Evolutionary conservation across 345 rosid species (phyloP).

Genomic region (Eucalyptus camaldulensis): DNA sequence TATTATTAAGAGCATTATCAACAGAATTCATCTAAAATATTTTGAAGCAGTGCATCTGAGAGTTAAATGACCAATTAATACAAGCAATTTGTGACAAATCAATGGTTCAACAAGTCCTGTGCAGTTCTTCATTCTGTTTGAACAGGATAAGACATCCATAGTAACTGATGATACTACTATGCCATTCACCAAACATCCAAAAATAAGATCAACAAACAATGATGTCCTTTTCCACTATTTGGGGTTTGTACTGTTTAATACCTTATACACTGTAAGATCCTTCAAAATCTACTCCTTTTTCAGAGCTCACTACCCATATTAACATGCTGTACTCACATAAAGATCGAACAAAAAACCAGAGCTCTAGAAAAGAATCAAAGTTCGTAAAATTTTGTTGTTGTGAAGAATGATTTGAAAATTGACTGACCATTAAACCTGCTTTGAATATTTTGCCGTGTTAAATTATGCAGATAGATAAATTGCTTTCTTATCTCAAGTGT

Average conservation of each 20-base stretch:
- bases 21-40: background rate
- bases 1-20: background rate
- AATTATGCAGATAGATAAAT: background rate
- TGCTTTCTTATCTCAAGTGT: background rate
- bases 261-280: background rate
- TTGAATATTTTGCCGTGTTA: background rate
- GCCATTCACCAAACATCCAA: background rate
- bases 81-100: background rate
- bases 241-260: background rate
- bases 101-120: background rate
- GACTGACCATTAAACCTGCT: background rate
- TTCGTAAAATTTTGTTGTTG: background rate
- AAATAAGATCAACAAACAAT: background rate
- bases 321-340: background rate
- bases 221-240: background rate
- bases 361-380: background rate
- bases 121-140: background rate
- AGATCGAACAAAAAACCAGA: background rate
- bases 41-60: background rate
- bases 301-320: background rate
- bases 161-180: too few relatives aligned
- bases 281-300: background rate
- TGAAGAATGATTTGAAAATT: background rate
- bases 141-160: background rate
- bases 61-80: background rate